phyloP scores from a whole-genome alignment of 2,329 filamentous ascomycete genomes.

The Phoma herbarum region DNA sequence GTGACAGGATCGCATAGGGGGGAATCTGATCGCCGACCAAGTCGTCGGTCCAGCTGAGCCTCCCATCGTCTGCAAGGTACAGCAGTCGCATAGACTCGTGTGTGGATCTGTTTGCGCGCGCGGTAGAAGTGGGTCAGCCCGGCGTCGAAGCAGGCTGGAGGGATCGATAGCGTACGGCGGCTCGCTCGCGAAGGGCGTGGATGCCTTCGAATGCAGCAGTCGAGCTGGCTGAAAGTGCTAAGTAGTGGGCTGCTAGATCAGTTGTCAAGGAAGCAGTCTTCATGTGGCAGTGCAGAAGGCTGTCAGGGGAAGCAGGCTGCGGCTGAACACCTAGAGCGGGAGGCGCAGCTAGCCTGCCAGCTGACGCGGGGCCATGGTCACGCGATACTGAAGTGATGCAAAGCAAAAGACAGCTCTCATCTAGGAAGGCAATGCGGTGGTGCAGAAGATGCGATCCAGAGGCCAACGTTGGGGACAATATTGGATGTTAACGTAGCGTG shows the following conservation, averaged over 20 bases:
- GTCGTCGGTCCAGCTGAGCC: background rate
- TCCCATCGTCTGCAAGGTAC: background rate
- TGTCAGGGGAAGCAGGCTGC: background rate
- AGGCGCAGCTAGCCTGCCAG: background rate
- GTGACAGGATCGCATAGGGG: slow-evolving; percentile 4
- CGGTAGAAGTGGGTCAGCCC: background rate
- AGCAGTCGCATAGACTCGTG: background rate
- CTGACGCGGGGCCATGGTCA: background rate
- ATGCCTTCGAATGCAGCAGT: background rate
- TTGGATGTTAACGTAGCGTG: background rate
- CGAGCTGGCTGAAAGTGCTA: background rate
- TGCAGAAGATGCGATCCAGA: background rate
- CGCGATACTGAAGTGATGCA: background rate
- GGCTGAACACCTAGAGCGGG: background rate
- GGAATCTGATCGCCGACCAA: background rate
- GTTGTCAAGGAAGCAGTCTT: background rate
- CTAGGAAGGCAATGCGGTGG: background rate
- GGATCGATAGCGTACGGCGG: background rate
- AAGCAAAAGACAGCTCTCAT: background rate
- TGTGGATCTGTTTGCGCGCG: background rate
- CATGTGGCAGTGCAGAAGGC: background rate
- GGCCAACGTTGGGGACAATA: background rate
- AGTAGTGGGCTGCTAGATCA: background rate
- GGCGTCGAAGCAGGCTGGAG: background rate
- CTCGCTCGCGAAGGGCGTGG: background rate